phyloP scores from a whole-genome alignment of 2,329 filamentous ascomycete genomes.

The Neonectria magnoliae region DNA sequence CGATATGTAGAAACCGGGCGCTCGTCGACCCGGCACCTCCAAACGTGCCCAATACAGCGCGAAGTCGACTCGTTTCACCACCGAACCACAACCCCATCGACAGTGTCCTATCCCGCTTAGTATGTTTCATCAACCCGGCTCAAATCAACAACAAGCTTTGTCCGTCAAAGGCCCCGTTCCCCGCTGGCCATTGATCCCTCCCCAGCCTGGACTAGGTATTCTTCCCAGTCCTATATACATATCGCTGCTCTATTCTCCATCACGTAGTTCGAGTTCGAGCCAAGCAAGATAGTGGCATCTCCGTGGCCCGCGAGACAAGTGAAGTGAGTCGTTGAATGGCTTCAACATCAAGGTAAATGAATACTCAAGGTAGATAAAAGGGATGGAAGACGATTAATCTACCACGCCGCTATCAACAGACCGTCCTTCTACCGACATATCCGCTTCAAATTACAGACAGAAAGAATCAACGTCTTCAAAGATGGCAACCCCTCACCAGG shows the following conservation, averaged over 20 bases:
- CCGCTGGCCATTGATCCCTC: neutral
- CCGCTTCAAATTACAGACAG: neutral
- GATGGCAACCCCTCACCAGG: neutral
- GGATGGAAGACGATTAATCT: neutral
- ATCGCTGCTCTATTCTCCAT: neutral
- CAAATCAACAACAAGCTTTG: neutral
- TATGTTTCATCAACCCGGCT: constrained; percentile 20
- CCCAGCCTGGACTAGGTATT: neutral
- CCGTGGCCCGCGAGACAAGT: neutral
- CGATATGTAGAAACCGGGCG: neutral
- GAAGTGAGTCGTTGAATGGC: neutral
- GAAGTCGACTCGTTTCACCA: constrained; percentile 11
- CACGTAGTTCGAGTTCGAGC: neutral
- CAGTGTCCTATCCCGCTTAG: neutral
- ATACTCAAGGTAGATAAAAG: neutral
- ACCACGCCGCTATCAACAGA: neutral
- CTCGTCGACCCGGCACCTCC: neutral
- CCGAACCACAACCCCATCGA: neutral
- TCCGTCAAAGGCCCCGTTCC: neutral
- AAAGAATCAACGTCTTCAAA: neutral
- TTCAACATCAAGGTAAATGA: neutral
- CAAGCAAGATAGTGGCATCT: neutral
- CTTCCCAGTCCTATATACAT: neutral
- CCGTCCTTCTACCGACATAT: neutral
- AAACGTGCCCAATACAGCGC: neutral